Evolutionary conservation across 192 early-diverging fungal species (phyloP).

Genomic region (Funneliformis geosporum): DNA sequence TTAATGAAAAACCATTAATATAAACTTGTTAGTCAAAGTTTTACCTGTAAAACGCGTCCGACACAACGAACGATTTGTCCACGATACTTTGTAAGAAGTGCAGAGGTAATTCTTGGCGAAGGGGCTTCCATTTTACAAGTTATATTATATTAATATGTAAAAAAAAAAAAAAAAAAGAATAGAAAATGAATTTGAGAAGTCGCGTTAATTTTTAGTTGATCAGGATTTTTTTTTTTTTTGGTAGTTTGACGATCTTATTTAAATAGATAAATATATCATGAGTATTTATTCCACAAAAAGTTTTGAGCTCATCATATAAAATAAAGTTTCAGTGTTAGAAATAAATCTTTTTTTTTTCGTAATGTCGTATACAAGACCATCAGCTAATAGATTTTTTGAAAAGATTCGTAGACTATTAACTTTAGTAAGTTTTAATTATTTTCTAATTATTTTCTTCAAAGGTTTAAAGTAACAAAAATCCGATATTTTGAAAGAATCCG

Average conservation of each 20-base stretch:
- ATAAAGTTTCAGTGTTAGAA: too few relatives aligned
- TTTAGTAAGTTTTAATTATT: background rate
- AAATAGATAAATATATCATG: too few relatives aligned
- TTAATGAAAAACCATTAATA: background rate
- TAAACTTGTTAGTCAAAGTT: background rate
- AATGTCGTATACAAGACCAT: background rate
- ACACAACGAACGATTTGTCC: slow-evolving; percentile 8
- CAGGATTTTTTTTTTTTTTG: background rate
- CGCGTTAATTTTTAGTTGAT: background rate
- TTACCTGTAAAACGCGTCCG: slow-evolving; percentile 22
- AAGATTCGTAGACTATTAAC: background rate
- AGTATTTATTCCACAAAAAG: too few relatives aligned
- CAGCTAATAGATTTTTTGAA: background rate
- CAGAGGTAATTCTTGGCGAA: slow-evolving; percentile 1
- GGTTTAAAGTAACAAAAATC: background rate
- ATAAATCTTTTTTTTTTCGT: background rate
- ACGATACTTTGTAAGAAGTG: slow-evolving; percentile 4
- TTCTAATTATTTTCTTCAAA: background rate
- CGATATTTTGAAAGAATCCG: slow-evolving; percentile 16
- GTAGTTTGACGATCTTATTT: background rate
- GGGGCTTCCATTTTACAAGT: background rate
- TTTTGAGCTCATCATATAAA: too few relatives aligned
- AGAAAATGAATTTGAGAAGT: background rate
- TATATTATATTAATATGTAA: background rate
- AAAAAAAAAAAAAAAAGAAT: too few relatives aligned